Conservation (phyloP, 495 filamentous ascomycete species). For the Daldinia decipiens region DNA sequence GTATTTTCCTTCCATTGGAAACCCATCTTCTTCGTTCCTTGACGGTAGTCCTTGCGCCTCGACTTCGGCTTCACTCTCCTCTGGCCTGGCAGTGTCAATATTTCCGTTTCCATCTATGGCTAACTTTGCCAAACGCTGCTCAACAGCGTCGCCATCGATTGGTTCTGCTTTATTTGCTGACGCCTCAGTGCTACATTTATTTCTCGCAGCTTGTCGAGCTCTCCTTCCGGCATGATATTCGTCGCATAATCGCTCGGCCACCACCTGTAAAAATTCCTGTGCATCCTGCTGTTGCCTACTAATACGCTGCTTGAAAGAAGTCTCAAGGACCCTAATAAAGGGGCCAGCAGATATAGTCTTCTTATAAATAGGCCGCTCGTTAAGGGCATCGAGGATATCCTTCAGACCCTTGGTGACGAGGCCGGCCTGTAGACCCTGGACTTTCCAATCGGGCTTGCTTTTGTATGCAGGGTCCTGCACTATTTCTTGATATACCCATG, state of each 20-base stretch:
- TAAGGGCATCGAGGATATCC: conserved; percentile 89
- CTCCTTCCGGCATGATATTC: conserved; percentile 88
- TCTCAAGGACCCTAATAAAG: conserved; percentile 84
- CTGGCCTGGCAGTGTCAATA: conserved; percentile 20
- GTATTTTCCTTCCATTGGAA: conserved; percentile 85
- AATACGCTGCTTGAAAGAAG: conserved; percentile 86
- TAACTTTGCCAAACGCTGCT: conserved; percentile 40
- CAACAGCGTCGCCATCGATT: conserved; percentile 38
- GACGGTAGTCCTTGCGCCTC: conserved; percentile 33
- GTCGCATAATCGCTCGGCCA: conserved; percentile 89
- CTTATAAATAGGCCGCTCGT: conserved; percentile 91
- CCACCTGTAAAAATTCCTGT: conserved; percentile 96
- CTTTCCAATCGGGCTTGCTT: conserved; percentile 68
- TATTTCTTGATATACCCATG: conserved; percentile 71
- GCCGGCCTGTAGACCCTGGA: conserved; percentile 79
- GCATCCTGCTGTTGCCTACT: conserved; percentile 97
- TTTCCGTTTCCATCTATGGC: conserved; percentile 24
- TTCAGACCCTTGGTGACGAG: conserved; percentile 89
- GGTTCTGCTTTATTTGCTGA: conserved; percentile 20
- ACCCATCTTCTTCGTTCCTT: conserved; percentile 66
- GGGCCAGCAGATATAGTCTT: conserved; percentile 88
- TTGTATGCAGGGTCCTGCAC: conserved; percentile 53
- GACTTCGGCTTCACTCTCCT: conserved; percentile 28
- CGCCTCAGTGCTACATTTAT: conserved; percentile 14
- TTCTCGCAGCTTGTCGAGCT: conserved; percentile 64